These are phyloP conservation scores for Diospyros lotus DNA, from an alignment of 148 eudicot species.

Conservation along the genomic window DNA sequence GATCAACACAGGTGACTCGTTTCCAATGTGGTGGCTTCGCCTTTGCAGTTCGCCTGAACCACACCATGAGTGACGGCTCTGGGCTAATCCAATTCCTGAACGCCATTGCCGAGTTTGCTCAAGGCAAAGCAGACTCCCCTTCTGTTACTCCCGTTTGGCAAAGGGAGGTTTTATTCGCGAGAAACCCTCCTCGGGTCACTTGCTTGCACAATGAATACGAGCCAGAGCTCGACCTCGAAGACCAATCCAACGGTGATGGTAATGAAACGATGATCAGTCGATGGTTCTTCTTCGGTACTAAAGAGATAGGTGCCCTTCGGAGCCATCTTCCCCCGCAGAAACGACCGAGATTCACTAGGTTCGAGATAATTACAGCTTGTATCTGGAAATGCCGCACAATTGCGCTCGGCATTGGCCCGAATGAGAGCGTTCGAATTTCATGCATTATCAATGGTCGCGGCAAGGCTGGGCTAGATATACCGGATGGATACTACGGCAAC, in stretches of 20 bases:
- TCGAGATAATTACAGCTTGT: conserved; percentile 45
- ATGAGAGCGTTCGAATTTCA: conserved; percentile 29
- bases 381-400: conserved; percentile 46
- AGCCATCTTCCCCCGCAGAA: conserved; percentile 1
- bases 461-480: conserved; percentile 16
- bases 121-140: conserved; percentile 1
- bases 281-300: conserved; percentile 11
- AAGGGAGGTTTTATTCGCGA: conserved; percentile 15
- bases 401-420: conserved; percentile 24
- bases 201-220: conserved; percentile 16
- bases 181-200: neutral
- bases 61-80: neutral
- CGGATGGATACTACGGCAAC: conserved; percentile 6
- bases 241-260: too few species aligned
- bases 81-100: conserved; percentile 5
- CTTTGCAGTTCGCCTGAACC: neutral
- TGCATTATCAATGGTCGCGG: conserved; percentile 16
- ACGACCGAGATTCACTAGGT: conserved; percentile 8
- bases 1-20: neutral
- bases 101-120: conserved; percentile 11
- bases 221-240: neutral
- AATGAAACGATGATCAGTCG: neutral
- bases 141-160: conserved; percentile 20
- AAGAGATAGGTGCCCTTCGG: conserved; percentile 14
- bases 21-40: neutral